Percentiles rank a stretch among this genome's conserved stretches.
Conservation (phyloP, 768 basidiomycete species). For the Mycena crocata region DNA sequence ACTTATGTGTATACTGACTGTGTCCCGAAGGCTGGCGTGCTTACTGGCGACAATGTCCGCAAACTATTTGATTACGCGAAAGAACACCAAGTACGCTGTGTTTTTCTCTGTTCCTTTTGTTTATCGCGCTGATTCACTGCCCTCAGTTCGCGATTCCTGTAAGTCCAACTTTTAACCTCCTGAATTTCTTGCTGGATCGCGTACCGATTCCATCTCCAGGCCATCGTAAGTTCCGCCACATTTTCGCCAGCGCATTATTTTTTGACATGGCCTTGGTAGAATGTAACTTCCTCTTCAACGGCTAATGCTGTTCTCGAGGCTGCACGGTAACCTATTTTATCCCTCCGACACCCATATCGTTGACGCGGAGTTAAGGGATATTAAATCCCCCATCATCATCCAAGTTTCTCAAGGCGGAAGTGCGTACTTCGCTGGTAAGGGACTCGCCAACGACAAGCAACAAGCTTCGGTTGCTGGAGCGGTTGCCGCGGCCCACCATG, state of each 20-base stretch:
- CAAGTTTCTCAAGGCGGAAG: slow-evolving; percentile 98
- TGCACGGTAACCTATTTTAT: slow-evolving; percentile 69
- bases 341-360: neutral
- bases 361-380: slow-evolving; percentile 66
- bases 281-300: slow-evolving; percentile 95
- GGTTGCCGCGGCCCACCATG: slow-evolving; percentile 90
- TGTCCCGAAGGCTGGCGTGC: slow-evolving; percentile 81
- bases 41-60: slow-evolving; percentile 95
- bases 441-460: slow-evolving; percentile 93
- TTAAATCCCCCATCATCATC: slow-evolving; percentile 97
- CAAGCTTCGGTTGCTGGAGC: slow-evolving; percentile 96
- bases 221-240: slow-evolving; percentile 69
- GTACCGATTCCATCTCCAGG: slow-evolving; percentile 55
- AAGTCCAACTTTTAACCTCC: slow-evolving; percentile 48
- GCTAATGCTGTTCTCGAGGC: slow-evolving; percentile 97
- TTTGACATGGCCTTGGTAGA: slow-evolving; percentile 59
- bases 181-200: neutral
- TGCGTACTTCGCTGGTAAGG: slow-evolving; percentile 97
- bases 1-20: slow-evolving; percentile 14
- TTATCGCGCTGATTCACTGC: slow-evolving; percentile 22
- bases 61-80: slow-evolving; percentile 97
- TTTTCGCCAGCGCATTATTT: slow-evolving; percentile 22
- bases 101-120: slow-evolving; percentile 8
- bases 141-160: slow-evolving; percentile 86
- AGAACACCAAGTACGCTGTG: slow-evolving; percentile 76